phyloP scores from a whole-genome alignment of 371 early-diverging fungal genomes.

The Mucor piriformis region DNA sequence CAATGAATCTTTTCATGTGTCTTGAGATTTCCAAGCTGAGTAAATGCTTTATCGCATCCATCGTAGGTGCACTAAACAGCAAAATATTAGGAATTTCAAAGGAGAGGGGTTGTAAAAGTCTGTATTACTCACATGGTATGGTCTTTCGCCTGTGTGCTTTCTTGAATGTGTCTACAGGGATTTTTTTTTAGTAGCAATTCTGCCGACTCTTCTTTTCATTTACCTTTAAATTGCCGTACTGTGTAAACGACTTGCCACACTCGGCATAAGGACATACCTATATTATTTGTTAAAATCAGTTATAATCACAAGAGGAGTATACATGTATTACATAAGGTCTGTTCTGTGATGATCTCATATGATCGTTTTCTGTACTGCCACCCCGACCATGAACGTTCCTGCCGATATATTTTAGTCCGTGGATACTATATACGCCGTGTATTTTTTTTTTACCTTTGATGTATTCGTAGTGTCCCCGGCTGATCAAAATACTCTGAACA shows the following conservation, averaged over 20 bases:
- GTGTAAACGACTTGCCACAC: slow-evolving; percentile 55
- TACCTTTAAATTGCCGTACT: slow-evolving; percentile 67
- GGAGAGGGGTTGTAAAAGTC: too few species aligned
- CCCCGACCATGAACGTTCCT: slow-evolving; percentile 23
- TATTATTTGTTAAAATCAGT: too few species aligned
- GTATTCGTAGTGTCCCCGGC: slow-evolving; percentile 16
- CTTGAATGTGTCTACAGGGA: slow-evolving; percentile 66
- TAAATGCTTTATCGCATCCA: slow-evolving; percentile 72
- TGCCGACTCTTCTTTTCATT: not conserved
- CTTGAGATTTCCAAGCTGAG: slow-evolving; percentile 81
- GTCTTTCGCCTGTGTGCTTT: slow-evolving; percentile 71
- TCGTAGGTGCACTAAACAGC: slow-evolving; percentile 49
- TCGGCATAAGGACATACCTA: slow-evolving; percentile 38
- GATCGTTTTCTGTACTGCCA: not conserved
- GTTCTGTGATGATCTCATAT: slow-evolving; percentile 10
- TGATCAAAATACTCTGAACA: slow-evolving; percentile 26
- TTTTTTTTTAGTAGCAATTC: slow-evolving; percentile 2
- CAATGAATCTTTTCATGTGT: slow-evolving; percentile 78
- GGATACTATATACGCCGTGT: not conserved
- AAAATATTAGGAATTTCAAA: too few species aligned
- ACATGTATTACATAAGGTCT: slow-evolving; percentile 26
- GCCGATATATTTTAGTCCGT: not conserved
- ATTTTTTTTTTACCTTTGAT: slow-evolving; percentile 23
- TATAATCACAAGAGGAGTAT: not conserved
- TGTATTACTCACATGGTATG: slow-evolving; percentile 61